Evolutionary conservation across 331 rosid species (phyloP).

Genomic region (Quercus tomentella): DNA sequence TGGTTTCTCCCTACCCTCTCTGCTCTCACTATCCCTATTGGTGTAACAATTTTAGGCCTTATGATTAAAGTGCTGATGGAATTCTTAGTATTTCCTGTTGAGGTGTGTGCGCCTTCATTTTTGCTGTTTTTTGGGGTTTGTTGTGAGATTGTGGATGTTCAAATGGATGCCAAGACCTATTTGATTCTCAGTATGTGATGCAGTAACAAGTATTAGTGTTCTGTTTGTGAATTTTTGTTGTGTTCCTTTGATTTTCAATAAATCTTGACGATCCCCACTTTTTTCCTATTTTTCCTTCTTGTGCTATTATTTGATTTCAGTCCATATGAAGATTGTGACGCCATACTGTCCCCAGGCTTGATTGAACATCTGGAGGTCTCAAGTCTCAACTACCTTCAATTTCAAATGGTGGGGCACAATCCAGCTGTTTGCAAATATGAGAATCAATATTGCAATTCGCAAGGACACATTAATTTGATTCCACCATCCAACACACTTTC

Average conservation of each 20-base stretch:
- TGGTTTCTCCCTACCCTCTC: conserved; percentile 9
- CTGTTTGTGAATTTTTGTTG: conserved; percentile 14
- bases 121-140: conserved; percentile 30
- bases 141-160: conserved; percentile 36
- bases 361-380: not conserved
- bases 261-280: conserved; percentile 8
- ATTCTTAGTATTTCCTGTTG: conserved; percentile 30
- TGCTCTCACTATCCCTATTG: conserved; percentile 29
- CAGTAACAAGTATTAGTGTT: conserved; percentile 11
- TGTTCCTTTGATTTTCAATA: conserved; percentile 24
- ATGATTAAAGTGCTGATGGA: conserved; percentile 27
- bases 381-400: not conserved
- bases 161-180: conserved; percentile 39
- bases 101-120: conserved; percentile 43
- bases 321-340: no score
- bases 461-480: no score
- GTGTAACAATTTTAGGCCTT: conserved; percentile 34
- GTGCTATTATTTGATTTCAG: no score
- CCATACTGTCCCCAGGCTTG: not conserved
- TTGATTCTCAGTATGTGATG: conserved; percentile 24
- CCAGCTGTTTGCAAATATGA: not conserved
- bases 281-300: not conserved
- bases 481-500: no score
- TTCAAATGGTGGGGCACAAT: not conserved
- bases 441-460: not conserved